Evolutionary conservation across 768 basidiomycete genomes (phyloP).

Genomic region (Lanmaoa pseudosensibilis): DNA sequence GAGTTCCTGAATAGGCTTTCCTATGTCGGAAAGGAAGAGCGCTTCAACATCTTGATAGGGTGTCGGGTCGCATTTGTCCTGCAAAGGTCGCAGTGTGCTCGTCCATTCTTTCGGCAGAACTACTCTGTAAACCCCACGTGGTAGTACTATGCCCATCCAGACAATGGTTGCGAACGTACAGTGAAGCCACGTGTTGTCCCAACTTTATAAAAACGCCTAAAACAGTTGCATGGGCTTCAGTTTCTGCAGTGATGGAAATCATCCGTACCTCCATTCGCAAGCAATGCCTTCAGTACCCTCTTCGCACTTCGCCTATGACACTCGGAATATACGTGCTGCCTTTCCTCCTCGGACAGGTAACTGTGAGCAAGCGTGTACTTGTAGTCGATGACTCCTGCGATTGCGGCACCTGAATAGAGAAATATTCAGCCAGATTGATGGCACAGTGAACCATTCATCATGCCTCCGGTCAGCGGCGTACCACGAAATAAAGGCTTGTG

Average conservation of each 20-base stretch:
- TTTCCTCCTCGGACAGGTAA: conserved; percentile 53
- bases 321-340: conserved; percentile 57
- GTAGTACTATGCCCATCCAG: conserved; percentile 20
- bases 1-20: conserved; percentile 63
- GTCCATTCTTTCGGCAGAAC: conserved; percentile 69
- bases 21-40: conserved; percentile 81
- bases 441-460: conserved; percentile 18
- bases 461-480: conserved; percentile 26
- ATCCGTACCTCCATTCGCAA: conserved; percentile 79
- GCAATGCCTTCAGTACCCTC: conserved; percentile 76
- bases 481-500: conserved; percentile 21
- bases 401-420: conserved; percentile 50
- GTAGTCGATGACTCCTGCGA: conserved; percentile 68
- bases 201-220: conserved; percentile 83
- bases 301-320: conserved; percentile 85
- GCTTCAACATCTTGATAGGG: conserved; percentile 72
- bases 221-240: not conserved
- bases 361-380: conserved; percentile 60
- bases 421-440: not conserved
- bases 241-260: not conserved
- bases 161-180: conserved; percentile 37
- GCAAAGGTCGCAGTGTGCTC: conserved; percentile 57
- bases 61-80: conserved; percentile 93
- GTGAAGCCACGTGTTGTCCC: conserved; percentile 84
- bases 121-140: conserved; percentile 32